phyloP scores from a whole-genome alignment of 176 grass and related monocot genomes.

The Poa annua region DNA sequence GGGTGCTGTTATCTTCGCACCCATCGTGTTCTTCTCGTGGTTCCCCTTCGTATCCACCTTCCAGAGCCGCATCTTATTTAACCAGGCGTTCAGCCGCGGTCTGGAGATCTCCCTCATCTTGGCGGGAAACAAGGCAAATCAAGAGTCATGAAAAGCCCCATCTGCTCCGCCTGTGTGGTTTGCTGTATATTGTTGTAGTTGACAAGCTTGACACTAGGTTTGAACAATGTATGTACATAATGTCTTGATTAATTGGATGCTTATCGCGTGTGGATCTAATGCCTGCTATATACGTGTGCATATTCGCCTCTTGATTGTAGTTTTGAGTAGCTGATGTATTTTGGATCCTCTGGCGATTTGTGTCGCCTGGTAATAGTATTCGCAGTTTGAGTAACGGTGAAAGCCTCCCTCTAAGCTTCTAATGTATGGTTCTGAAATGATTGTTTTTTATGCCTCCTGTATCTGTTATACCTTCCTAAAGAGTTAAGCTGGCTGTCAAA shows the following conservation, averaged over 20 bases:
- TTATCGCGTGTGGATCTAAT: not conserved
- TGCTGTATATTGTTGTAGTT: slow-evolving; percentile 38
- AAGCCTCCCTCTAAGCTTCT: not conserved
- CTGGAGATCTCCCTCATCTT: slow-evolving; percentile 95
- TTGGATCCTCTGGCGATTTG: not conserved
- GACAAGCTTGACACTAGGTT: not conserved
- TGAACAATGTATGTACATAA: slow-evolving; percentile 33
- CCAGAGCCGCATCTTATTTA: slow-evolving; percentile 86
- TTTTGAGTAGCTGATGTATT: not conserved
- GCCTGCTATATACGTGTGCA: not conserved
- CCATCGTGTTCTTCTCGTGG: slow-evolving; percentile 90
- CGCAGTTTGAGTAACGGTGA: not conserved
- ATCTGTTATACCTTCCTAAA: not conserved
- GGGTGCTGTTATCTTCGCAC: slow-evolving; percentile 81
- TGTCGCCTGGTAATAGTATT: not conserved
- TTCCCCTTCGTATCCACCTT: slow-evolving; percentile 98
- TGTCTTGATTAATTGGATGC: not conserved
- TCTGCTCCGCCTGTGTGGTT: not conserved
- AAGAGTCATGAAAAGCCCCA: slow-evolving; percentile 45
- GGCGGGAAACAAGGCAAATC: slow-evolving; percentile 95
- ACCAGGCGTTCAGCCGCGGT: slow-evolving; percentile 92
- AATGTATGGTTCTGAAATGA: not conserved
- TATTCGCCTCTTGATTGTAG: slow-evolving; percentile 9
- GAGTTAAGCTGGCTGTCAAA: not conserved
- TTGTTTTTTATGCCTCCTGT: not conserved